Evolutionary conservation across 2,329 filamentous ascomycete species (phyloP).

Genomic region (Lecanicillium sp.): DNA sequence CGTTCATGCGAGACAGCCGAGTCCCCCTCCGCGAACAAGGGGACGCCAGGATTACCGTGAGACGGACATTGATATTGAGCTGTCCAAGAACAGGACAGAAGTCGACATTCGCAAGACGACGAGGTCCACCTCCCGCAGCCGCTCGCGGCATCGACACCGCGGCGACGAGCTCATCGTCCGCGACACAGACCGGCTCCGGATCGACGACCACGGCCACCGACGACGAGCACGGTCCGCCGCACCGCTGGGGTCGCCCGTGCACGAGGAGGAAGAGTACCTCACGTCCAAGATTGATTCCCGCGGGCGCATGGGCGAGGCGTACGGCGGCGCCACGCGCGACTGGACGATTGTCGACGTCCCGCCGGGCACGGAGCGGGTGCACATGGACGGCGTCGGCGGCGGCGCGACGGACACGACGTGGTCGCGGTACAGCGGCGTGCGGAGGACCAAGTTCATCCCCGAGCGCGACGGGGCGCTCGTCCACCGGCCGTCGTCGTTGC

Average conservation of each 20-base stretch:
- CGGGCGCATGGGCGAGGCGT: conserved; percentile 64
- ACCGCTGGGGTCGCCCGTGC: conserved; percentile 28
- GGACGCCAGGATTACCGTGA: conserved; percentile 39
- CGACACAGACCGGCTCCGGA: conserved; percentile 40
- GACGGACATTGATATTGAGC: conserved; percentile 55
- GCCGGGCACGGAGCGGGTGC: conserved; percentile 73
- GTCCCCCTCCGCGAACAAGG: conserved; percentile 40
- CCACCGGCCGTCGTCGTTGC: conserved; percentile 2
- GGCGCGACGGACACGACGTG: conserved; percentile 70
- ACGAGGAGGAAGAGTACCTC: conserved; percentile 59
- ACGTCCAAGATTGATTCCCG: conserved; percentile 48
- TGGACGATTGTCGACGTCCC: conserved; percentile 83
- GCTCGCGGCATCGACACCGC: conserved; percentile 27
- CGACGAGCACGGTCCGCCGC: conserved; percentile 47
- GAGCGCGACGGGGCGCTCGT: conserved; percentile 47
- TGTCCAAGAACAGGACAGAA: conserved; percentile 46
- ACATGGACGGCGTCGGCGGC: conserved; percentile 71
- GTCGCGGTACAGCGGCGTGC: conserved; percentile 71
- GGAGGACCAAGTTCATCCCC: conserved; percentile 65
- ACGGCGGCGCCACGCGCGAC: conserved; percentile 63
- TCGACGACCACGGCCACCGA: conserved; percentile 34
- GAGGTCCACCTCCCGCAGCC: conserved; percentile 30
- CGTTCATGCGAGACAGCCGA: conserved; percentile 33
- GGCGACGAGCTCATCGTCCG: conserved; percentile 63
- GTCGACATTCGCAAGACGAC: conserved; percentile 42